A percentile compares a stretch with the other conserved stretches of the same genome.
Evolutionary conservation across 2,329 filamentous ascomycete species (phyloP).

Genomic region (Fusarium chaquense): DNA sequence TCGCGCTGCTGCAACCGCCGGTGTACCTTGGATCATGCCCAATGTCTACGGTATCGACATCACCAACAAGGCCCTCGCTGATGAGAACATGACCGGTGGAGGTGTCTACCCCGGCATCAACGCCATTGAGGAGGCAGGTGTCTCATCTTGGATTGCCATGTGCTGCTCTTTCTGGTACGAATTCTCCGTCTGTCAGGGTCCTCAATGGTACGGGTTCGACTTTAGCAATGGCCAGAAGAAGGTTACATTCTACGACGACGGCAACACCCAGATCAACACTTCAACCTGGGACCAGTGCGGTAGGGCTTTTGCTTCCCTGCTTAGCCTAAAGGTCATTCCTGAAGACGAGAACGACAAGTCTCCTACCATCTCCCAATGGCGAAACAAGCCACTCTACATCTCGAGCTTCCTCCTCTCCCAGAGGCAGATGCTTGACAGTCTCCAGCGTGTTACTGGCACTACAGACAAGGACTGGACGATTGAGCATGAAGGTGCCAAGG

Average conservation of each 20-base stretch:
- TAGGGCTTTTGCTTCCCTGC: slow-evolving; percentile 63
- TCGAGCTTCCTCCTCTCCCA: slow-evolving; percentile 70
- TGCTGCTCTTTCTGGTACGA: slow-evolving; percentile 70
- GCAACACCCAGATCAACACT: slow-evolving; percentile 65
- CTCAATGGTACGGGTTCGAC: slow-evolving; percentile 62
- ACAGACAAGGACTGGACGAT: slow-evolving; percentile 66
- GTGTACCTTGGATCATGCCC: slow-evolving; percentile 67
- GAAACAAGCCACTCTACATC: slow-evolving; percentile 63
- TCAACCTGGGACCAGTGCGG: slow-evolving; percentile 72
- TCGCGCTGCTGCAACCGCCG: slow-evolving; percentile 66
- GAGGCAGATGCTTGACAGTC: slow-evolving; percentile 71
- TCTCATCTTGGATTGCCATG: slow-evolving; percentile 61
- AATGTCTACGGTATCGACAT: slow-evolving; percentile 61
- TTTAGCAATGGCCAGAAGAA: slow-evolving; percentile 52
- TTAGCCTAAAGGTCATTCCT: slow-evolving; percentile 61
- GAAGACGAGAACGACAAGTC: slow-evolving; percentile 53
- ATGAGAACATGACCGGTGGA: slow-evolving; percentile 49
- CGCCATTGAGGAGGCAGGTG: slow-evolving; percentile 56
- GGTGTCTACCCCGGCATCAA: slow-evolving; percentile 46
- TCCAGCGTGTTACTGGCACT: slow-evolving; percentile 69
- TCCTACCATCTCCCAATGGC: slow-evolving; percentile 47
- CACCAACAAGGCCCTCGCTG: slow-evolving; percentile 54
- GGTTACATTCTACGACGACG: slow-evolving; percentile 67
- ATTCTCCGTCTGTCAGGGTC: slow-evolving; percentile 58
- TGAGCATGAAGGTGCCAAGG: slow-evolving; percentile 57